Evolutionary conservation across 352 stramenopile genomes (phyloP).

Genomic region (Hyaloperonospora arabidopsidis): DNA sequence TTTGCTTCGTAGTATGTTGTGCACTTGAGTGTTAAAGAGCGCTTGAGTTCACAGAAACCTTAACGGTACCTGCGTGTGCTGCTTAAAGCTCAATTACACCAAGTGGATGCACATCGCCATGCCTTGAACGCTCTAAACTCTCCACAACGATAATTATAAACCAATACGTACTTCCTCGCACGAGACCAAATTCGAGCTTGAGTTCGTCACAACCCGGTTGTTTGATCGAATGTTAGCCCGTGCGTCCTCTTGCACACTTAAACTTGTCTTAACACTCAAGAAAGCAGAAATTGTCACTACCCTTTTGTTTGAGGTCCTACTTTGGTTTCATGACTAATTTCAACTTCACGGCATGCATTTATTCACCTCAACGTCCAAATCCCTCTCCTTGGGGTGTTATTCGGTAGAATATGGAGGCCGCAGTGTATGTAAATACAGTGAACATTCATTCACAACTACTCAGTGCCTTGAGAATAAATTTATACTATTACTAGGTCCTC

Average conservation of each 20-base stretch:
- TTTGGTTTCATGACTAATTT: no score
- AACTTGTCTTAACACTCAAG: no score
- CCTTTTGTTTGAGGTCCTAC: no score
- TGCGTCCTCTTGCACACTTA: no score
- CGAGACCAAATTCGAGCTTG: conserved; percentile 62
- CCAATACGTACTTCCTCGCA: conserved; percentile 74
- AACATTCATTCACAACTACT: no score
- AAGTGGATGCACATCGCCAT: conserved; percentile 80
- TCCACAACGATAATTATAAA: conserved; percentile 78
- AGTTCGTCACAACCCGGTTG: conserved; percentile 68
- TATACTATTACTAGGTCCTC: no score
- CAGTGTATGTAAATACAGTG: no score
- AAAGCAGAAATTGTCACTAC: conserved; percentile 77
- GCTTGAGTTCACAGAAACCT: conserved; percentile 37
- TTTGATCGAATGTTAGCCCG: conserved; percentile 82
- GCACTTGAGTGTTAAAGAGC: conserved; percentile 44
- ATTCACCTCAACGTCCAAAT: no score
- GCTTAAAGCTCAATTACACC: conserved; percentile 77
- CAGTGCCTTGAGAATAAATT: no score
- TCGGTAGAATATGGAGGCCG: no score
- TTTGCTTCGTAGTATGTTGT: conserved; percentile 57
- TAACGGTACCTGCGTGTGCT: conserved; percentile 42
- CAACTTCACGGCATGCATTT: no score
- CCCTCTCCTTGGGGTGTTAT: no score
- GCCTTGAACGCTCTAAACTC: conserved; percentile 58